Evolutionary conservation across 345 rosid species (phyloP).

Genomic region (Syzygium aqueum): DNA sequence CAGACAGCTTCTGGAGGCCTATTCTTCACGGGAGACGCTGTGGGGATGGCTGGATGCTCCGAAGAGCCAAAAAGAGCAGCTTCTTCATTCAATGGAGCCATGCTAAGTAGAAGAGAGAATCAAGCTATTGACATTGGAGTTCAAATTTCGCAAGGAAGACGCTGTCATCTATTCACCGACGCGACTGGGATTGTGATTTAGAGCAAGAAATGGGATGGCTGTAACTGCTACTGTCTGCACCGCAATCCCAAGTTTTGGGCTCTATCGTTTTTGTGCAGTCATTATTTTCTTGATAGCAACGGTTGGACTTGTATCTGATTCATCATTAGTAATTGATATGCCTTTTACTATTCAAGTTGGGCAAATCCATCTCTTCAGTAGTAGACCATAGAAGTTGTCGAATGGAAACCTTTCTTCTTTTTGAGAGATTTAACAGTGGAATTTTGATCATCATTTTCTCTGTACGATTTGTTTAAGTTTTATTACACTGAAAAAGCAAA

Average conservation of each 20-base stretch:
- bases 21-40: conserved; percentile 45
- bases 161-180: not conserved
- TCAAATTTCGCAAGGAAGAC: not conserved
- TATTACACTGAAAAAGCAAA: not conserved
- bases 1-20: conserved; percentile 28
- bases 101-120: not conserved
- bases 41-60: conserved; percentile 6
- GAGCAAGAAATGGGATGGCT: too few species aligned
- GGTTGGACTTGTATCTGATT: not conserved
- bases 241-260: too few species aligned
- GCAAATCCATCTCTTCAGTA: too few species aligned
- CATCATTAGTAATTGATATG: not conserved
- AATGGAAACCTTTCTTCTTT: not conserved
- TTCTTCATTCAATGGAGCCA: not conserved
- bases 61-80: not conserved
- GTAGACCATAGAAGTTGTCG: not conserved
- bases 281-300: not conserved
- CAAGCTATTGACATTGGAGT: not conserved
- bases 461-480: not conserved
- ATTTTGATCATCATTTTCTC: not conserved
- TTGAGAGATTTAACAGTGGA: not conserved
- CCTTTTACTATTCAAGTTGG: not conserved
- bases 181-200: too few species aligned
- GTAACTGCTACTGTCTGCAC: too few species aligned
- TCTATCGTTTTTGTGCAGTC: not conserved